A percentile compares a stretch with the other conserved stretches of the same genome.
phyloP scores from a whole-genome alignment of 805 yeast genomes.

The Hermanozyma aechmeae region DNA sequence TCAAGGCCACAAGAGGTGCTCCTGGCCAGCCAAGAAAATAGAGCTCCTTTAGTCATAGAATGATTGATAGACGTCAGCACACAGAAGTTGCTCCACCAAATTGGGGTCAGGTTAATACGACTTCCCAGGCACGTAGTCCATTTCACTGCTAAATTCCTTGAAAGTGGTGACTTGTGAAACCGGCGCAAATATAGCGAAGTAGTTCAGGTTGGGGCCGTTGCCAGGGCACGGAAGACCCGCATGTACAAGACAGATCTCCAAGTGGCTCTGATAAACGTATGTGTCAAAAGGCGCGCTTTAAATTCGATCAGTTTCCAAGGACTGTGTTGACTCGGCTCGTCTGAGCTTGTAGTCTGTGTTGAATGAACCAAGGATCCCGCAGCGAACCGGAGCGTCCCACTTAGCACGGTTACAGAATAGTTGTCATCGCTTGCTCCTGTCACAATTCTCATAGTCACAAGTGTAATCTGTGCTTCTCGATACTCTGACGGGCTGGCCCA shows the following conservation, averaged over 20 bases:
- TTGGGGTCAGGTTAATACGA: too few species aligned
- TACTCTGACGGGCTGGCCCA: background rate
- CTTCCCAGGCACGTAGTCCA: background rate
- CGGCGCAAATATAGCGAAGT: background rate
- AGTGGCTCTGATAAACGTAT: too few species aligned
- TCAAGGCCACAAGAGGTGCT: slow-evolving; percentile 38
- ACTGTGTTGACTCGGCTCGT: too few species aligned
- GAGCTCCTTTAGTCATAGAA: background rate
- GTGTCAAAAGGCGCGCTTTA: too few species aligned
- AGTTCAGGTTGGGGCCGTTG: background rate
- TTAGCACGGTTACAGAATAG: background rate
- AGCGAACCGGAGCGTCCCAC: background rate
- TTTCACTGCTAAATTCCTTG: background rate
- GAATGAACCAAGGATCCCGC: too few species aligned
- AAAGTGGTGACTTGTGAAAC: background rate
- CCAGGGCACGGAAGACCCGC: too few species aligned
- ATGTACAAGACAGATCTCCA: too few species aligned
- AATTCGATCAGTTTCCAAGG: too few species aligned
- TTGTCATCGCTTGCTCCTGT: background rate
- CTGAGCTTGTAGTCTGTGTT: too few species aligned
- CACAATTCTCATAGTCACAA: background rate
- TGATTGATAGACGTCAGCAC: background rate
- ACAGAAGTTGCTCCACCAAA: background rate
- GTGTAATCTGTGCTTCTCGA: background rate
- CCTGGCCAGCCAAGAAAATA: background rate